Evolutionary conservation across 768 basidiomycete genomes (phyloP).

Genomic region (Termitomyces bulborhizus): DNA sequence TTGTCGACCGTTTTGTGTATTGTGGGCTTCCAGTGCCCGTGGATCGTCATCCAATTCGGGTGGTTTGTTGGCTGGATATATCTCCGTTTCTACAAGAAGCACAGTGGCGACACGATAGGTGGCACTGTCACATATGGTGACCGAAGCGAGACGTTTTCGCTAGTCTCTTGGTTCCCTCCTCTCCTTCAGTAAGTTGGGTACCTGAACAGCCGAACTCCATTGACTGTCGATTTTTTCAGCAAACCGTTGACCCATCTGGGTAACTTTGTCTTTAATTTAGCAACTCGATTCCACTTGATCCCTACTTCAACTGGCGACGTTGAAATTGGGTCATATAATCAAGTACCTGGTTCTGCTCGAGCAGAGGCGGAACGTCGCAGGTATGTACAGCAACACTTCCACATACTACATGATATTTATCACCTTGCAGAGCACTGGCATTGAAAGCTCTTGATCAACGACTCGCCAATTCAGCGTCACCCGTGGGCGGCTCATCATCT

Average conservation of each 20-base stretch:
- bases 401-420: not conserved
- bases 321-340: conserved; percentile 66
- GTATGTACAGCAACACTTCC: conserved; percentile 29
- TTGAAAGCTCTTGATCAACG: conserved; percentile 95
- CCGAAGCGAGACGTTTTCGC: conserved; percentile 92
- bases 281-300: conserved; percentile 69
- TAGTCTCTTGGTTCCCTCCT: conserved; percentile 96
- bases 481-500: conserved; percentile 29
- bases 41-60: conserved; percentile 96
- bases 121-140: conserved; percentile 81
- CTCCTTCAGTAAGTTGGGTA: conserved; percentile 71
- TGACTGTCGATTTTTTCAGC: conserved; percentile 30
- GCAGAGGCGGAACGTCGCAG: conserved; percentile 96
- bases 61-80: conserved; percentile 97
- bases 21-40: conserved; percentile 82
- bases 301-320: conserved; percentile 57
- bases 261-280: conserved; percentile 61
- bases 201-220: not conserved
- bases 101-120: conserved; percentile 53
- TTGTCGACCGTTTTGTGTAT: conserved; percentile 82
- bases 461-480: conserved; percentile 59
- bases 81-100: conserved; percentile 94
- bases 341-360: conserved; percentile 80
- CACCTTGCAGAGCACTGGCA: conserved; percentile 75
- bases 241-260: conserved; percentile 64